These are phyloP conservation scores for Lentinula aciculospora DNA, from an alignment of 768 basidiomycete genomes.

Conservation along the genomic window DNA sequence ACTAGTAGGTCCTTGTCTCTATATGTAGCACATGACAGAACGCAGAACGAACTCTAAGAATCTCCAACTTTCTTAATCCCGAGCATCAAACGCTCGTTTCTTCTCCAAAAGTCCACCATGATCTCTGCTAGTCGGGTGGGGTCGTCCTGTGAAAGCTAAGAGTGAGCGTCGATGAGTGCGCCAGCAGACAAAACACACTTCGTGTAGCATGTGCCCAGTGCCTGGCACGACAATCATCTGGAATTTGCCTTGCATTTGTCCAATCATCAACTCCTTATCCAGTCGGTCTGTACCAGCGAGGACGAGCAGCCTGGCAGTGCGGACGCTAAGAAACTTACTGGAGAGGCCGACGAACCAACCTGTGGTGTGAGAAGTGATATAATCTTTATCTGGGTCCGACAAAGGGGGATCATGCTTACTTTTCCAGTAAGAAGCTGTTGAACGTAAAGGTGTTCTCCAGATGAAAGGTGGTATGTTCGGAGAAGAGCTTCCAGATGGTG, in stretches of 20 bases:
- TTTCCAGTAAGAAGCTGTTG: conserved; percentile 86
- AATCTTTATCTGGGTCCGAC: neutral
- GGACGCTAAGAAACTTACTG: conserved; percentile 65
- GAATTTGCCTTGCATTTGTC: conserved; percentile 95
- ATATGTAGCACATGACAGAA: too few species aligned
- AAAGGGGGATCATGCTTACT: conserved; percentile 35
- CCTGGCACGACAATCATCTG: conserved; percentile 84
- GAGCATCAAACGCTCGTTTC: conserved; percentile 70
- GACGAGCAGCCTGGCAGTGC: conserved; percentile 81
- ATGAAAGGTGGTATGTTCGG: conserved; percentile 37
- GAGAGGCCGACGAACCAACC: conserved; percentile 92
- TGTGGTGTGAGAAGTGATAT: conserved; percentile 19
- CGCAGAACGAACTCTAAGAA: neutral
- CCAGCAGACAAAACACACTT: conserved; percentile 43
- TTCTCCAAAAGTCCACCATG: conserved; percentile 83
- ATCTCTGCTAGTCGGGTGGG: conserved; percentile 76
- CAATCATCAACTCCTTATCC: conserved; percentile 92
- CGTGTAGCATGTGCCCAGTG: conserved; percentile 93
- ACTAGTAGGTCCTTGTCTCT: too few species aligned
- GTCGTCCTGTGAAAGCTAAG: conserved; percentile 59
- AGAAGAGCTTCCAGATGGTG: conserved; percentile 34
- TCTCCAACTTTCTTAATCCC: conserved; percentile 60
- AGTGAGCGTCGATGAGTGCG: neutral
- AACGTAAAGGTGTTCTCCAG: conserved; percentile 83
- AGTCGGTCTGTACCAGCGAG: conserved; percentile 91